These are phyloP conservation scores for Cercophora scortea DNA, from an alignment of 495 filamentous ascomycete genomes.

Conservation along the genomic window DNA sequence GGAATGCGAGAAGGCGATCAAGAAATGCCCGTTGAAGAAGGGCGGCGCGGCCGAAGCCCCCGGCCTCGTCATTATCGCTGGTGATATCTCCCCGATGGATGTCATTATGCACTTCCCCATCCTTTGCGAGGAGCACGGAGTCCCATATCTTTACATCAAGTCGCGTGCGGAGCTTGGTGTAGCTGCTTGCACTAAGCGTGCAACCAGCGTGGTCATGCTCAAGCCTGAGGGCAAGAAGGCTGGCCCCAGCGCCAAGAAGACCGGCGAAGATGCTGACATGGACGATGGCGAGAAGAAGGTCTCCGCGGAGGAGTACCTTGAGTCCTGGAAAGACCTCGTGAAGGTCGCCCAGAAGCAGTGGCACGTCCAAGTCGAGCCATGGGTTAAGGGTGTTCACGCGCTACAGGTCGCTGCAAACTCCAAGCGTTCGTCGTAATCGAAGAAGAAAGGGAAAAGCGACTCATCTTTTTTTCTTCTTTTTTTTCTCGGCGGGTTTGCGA, in stretches of 20 bases:
- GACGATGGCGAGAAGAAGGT: conserved; percentile 34
- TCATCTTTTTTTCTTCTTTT: too few relatives aligned
- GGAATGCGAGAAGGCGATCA: conserved; percentile 94
- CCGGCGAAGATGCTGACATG: conserved; percentile 37
- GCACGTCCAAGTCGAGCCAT: conserved; percentile 22
- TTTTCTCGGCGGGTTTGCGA: too few relatives aligned
- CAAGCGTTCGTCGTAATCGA: not conserved
- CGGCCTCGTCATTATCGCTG: conserved; percentile 84
- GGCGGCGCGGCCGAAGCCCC: conserved; percentile 47
- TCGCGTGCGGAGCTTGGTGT: conserved; percentile 85
- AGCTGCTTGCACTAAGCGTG: conserved; percentile 86
- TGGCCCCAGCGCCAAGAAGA: conserved; percentile 30
- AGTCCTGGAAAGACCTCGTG: conserved; percentile 62
- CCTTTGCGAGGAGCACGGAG: conserved; percentile 92
- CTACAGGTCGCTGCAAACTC: conserved; percentile 12
- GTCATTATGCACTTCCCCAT: conserved; percentile 96
- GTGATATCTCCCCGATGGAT: conserved; percentile 94
- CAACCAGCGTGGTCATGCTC: conserved; percentile 92
- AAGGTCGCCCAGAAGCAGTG: conserved; percentile 68
- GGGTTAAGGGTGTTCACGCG: conserved; percentile 25
- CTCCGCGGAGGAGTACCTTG: conserved; percentile 58
- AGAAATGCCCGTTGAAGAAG: conserved; percentile 65
- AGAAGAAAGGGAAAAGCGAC: too few relatives aligned
- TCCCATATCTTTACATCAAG: conserved; percentile 87
- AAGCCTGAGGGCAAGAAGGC: conserved; percentile 50